Conservation (phyloP, 2,329 filamentous ascomycete genomes). For the Penicillium freii region DNA sequence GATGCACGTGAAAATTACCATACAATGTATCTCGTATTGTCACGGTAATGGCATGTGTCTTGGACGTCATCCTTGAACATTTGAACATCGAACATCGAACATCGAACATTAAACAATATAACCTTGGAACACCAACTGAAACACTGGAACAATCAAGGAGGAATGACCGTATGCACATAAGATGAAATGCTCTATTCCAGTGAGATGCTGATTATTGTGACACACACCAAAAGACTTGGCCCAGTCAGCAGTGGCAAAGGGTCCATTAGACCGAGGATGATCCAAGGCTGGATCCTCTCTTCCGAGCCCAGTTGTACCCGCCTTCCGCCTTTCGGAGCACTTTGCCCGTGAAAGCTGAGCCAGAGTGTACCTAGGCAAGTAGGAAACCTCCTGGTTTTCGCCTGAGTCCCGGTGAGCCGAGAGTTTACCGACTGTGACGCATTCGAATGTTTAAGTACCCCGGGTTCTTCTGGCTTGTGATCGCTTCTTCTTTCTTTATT, state of each 20-base stretch:
- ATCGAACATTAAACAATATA: neutral
- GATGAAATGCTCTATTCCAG: neutral
- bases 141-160: neutral
- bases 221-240: neutral
- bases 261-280: slow-evolving; percentile 43
- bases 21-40: slow-evolving; percentile 16
- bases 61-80: slow-evolving; percentile 21
- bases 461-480: slow-evolving; percentile 33
- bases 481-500: slow-evolving; percentile 14
- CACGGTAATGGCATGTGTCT: slow-evolving; percentile 16
- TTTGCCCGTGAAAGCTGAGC: slow-evolving; percentile 28
- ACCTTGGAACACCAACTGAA: neutral
- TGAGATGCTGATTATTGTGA: slow-evolving; percentile 15
- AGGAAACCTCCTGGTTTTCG: slow-evolving; percentile 5
- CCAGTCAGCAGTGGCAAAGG: slow-evolving; percentile 13
- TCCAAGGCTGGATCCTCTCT: slow-evolving; percentile 37
- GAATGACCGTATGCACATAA: too few species aligned
- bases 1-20: slow-evolving; percentile 24
- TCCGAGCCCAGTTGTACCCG: slow-evolving; percentile 33
- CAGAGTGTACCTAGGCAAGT: slow-evolving; percentile 20
- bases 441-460: slow-evolving; percentile 32
- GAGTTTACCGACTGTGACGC: slow-evolving; percentile 40
- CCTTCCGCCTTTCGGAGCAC: slow-evolving; percentile 27
- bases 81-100: slow-evolving; percentile 1
- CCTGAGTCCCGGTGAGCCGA: slow-evolving; percentile 40